A percentile compares a stretch with the other conserved stretches of the same genome.
Evolutionary conservation across 345 rosid species (phyloP).

Genomic region (Linum lewisii): DNA sequence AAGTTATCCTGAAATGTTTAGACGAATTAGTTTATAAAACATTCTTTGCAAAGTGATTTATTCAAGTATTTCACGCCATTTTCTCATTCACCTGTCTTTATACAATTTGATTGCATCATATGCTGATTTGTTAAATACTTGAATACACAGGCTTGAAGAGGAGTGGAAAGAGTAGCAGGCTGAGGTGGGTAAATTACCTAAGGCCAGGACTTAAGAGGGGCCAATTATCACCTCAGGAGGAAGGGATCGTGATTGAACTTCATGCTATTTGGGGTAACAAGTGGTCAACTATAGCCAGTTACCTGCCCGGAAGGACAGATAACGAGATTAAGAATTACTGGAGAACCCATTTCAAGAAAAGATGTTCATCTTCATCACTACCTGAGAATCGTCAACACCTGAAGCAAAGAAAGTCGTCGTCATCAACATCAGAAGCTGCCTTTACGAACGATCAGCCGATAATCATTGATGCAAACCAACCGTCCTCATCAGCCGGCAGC

Average conservation of each 20-base stretch:
- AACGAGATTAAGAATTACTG: conserved; percentile 92
- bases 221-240: conserved; percentile 73
- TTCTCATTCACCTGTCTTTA: too few relatives aligned
- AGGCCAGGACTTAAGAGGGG: conserved; percentile 86
- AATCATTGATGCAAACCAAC: background rate
- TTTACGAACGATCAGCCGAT: background rate
- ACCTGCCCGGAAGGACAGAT: conserved; percentile 87
- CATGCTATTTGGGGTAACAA: conserved; percentile 88
- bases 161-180: conserved; percentile 81
- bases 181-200: conserved; percentile 88
- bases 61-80: too few relatives aligned
- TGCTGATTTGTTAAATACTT: background rate
- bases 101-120: background rate
- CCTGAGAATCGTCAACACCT: conserved; percentile 25
- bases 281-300: conserved; percentile 95
- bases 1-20: too few relatives aligned
- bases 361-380: conserved; percentile 25
- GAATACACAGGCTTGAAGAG: conserved; percentile 52
- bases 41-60: too few relatives aligned
- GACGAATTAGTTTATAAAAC: too few relatives aligned
- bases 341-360: conserved; percentile 84
- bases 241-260: conserved; percentile 69
- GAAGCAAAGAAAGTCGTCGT: conserved; percentile 16
- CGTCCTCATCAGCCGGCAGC: background rate
- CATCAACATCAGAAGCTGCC: conserved; percentile 4